phyloP scores from a whole-genome alignment of 2,329 filamentous ascomycete species.

The Aspergillus ochraceus region DNA sequence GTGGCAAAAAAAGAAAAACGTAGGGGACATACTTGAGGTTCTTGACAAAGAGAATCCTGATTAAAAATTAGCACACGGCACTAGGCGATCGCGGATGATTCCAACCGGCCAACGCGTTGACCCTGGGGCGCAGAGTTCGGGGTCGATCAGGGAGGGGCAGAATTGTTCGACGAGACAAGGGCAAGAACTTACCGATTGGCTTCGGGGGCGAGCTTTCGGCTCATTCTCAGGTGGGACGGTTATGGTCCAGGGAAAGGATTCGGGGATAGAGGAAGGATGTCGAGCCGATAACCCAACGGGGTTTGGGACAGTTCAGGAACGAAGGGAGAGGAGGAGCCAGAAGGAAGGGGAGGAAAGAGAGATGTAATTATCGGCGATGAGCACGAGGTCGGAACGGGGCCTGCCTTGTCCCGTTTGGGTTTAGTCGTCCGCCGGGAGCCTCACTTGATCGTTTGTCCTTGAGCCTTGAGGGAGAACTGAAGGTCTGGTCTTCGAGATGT shows the following conservation, averaged over 20 bases:
- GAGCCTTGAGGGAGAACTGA: neutral
- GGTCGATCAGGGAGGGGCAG: slow-evolving; percentile 27
- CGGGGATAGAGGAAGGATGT: slow-evolving; percentile 8
- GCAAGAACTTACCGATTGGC: slow-evolving; percentile 79
- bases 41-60: slow-evolving; percentile 99
- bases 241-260: slow-evolving; percentile 18
- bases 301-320: slow-evolving; percentile 11
- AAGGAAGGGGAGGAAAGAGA: slow-evolving; percentile 19
- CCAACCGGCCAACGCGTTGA: neutral
- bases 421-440: slow-evolving; percentile 21
- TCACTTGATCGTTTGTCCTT: slow-evolving; percentile 13
- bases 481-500: no score
- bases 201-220: slow-evolving; percentile 91
- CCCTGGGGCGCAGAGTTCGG: neutral
- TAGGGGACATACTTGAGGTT: slow-evolving; percentile 77
- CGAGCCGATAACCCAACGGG: slow-evolving; percentile 26
- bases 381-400: slow-evolving; percentile 28
- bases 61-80: slow-evolving; percentile 10
- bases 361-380: slow-evolving; percentile 23
- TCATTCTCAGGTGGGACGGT: slow-evolving; percentile 38
- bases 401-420: slow-evolving; percentile 21
- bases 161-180: slow-evolving; percentile 9
- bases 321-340: slow-evolving; percentile 8
- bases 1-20: slow-evolving; percentile 3
- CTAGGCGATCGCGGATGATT: neutral